A percentile compares a stretch with the other conserved stretches of the same genome.
Conservation (phyloP, 495 filamentous ascomycete species). For the Tuber indicum region DNA sequence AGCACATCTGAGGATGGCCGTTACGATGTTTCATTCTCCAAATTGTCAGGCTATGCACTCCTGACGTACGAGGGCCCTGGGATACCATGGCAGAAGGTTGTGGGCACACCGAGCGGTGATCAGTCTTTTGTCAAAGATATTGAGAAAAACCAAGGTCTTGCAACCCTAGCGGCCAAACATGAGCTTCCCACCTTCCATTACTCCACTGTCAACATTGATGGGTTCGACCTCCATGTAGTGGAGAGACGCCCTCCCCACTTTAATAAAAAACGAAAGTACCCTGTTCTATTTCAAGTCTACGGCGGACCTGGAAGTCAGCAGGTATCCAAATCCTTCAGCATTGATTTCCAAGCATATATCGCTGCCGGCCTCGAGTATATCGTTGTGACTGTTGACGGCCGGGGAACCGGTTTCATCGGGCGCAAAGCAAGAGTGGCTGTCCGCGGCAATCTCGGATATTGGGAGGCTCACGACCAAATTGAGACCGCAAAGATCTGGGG, state of each 20-base stretch:
- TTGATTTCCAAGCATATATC: conserved; percentile 88
- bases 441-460: conserved; percentile 74
- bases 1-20: conserved; percentile 73
- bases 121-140: conserved; percentile 58
- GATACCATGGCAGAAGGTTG: conserved; percentile 86
- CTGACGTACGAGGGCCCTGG: conserved; percentile 75
- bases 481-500: conserved; percentile 82
- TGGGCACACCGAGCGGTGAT: conserved; percentile 64
- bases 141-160: conserved; percentile 68
- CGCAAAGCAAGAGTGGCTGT: conserved; percentile 74
- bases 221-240: conserved; percentile 71
- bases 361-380: conserved; percentile 85
- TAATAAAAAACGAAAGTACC: conserved; percentile 75
- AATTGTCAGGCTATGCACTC: conserved; percentile 69
- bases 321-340: conserved; percentile 70
- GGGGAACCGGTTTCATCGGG: conserved; percentile 87
- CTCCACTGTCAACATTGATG: conserved; percentile 74
- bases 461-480: conserved; percentile 86
- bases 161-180: conserved; percentile 61
- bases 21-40: conserved; percentile 79
- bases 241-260: conserved; percentile 90
- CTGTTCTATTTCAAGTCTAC: conserved; percentile 90
- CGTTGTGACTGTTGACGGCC: conserved; percentile 88
- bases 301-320: conserved; percentile 83
- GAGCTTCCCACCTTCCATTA: conserved; percentile 82